These are phyloP conservation scores for Colletotrichum viniferum DNA, from an alignment of 2,329 filamentous ascomycete species.

Conservation along the genomic window DNA sequence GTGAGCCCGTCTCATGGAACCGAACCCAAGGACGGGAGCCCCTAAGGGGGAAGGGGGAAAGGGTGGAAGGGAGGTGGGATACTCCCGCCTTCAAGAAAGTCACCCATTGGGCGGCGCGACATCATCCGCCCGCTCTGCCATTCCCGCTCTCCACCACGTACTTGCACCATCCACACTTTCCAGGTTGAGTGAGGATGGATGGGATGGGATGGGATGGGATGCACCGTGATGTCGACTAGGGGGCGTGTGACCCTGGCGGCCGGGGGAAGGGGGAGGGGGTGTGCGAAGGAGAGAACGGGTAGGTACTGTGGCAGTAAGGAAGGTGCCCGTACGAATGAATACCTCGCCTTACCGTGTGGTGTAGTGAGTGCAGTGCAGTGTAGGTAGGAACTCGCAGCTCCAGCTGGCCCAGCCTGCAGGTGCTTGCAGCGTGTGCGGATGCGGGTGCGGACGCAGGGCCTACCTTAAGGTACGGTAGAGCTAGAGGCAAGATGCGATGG, in stretches of 20 bases:
- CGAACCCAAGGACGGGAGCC: background rate
- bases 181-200: background rate
- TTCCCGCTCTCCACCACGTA: constrained; percentile 10
- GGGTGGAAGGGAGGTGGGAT: constrained; percentile 4
- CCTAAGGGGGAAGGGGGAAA: background rate
- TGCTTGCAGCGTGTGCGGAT: background rate
- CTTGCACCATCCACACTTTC: background rate
- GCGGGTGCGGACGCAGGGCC: background rate
- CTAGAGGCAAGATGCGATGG: background rate
- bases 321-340: background rate
- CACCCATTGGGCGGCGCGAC: constrained; percentile 18
- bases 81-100: constrained; percentile 4
- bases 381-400: background rate
- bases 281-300: background rate
- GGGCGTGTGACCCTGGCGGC: background rate
- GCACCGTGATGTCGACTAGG: background rate
- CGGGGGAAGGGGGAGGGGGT: background rate
- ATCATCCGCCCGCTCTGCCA: constrained; percentile 21
- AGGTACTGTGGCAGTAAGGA: background rate
- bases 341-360: background rate
- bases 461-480: background rate
- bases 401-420: constrained; percentile 7
- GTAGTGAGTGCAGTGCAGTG: no score
- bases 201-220: background rate
- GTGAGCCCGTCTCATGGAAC: background rate